Evolutionary conservation across 2,329 filamentous ascomycete species (phyloP).

Genomic region (Aspergillus puulaauensis): DNA sequence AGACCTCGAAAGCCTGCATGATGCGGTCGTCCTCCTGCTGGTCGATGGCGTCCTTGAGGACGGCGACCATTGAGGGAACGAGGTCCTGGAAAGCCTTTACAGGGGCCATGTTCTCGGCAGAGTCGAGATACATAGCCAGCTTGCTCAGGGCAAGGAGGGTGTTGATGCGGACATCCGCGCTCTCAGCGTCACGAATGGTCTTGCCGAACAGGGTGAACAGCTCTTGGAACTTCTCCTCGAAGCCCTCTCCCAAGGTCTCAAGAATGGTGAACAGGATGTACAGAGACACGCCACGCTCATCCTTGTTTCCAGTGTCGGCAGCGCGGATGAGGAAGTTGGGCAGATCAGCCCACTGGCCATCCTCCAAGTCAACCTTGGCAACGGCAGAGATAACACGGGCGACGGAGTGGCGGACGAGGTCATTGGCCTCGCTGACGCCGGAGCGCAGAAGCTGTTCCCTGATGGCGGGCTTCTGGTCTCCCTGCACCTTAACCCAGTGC

Average conservation of each 20-base stretch:
- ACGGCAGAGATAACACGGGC: constrained; percentile 86
- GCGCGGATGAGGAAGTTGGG: constrained; percentile 77
- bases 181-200: constrained; percentile 87
- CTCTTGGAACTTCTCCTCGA: constrained; percentile 75
- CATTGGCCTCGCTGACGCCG: constrained; percentile 74
- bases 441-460: constrained; percentile 81
- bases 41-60: constrained; percentile 81
- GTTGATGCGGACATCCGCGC: constrained; percentile 89
- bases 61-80: constrained; percentile 83
- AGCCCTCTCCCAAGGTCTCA: constrained; percentile 81
- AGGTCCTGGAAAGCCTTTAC: constrained; percentile 75
- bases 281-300: constrained; percentile 84
- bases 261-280: constrained; percentile 92
- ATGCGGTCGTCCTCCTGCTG: constrained; percentile 80
- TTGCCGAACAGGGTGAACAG: constrained; percentile 81
- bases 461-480: constrained; percentile 75
- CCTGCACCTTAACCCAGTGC: constrained; percentile 77
- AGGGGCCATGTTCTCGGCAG: constrained; percentile 76
- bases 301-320: constrained; percentile 69
- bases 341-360: constrained; percentile 82
- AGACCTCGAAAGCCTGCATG: constrained; percentile 91
- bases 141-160: constrained; percentile 88
- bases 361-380: constrained; percentile 79
- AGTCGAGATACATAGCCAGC: constrained; percentile 81
- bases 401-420: constrained; percentile 78